phyloP scores from a whole-genome alignment of 257 asterid species.

The Mentha longifolia region DNA sequence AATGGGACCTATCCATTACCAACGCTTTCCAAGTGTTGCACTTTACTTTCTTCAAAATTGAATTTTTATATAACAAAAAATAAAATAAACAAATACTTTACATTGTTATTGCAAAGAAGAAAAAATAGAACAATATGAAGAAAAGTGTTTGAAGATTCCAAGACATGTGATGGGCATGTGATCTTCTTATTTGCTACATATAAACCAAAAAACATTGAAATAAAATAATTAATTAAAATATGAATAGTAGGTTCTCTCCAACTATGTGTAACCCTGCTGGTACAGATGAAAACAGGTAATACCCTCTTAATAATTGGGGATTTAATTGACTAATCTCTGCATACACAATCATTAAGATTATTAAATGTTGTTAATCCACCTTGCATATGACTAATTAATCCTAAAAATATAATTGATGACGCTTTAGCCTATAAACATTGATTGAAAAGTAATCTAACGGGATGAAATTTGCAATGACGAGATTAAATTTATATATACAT shows the following conservation, averaged over 20 bases:
- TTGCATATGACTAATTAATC: too few species aligned
- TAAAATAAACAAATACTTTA: too few species aligned
- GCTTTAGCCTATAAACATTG: too few species aligned
- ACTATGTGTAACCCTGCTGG: not conserved
- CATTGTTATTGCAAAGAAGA: not conserved
- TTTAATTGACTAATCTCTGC: not conserved
- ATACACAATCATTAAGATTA: not conserved
- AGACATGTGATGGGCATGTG: constrained; percentile 1
- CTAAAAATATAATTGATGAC: too few species aligned
- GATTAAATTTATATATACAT: too few species aligned
- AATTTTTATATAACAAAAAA: too few species aligned
- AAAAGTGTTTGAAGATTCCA: not conserved
- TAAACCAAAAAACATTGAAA: not conserved
- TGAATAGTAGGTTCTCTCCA: not conserved
- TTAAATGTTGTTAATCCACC: too few species aligned
- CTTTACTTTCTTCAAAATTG: too few species aligned
- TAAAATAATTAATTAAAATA: not conserved
- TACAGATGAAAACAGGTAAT: constrained; percentile 29
- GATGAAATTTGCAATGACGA: too few species aligned
- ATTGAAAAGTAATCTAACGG: too few species aligned
- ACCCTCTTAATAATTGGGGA: not conserved
- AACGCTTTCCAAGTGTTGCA: too few species aligned
- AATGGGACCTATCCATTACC: too few species aligned
- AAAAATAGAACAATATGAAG: not conserved
- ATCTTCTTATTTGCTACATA: not conserved